phyloP scores from a whole-genome alignment of 2,329 filamentous ascomycete genomes.

The Colletotrichum tabaci region DNA sequence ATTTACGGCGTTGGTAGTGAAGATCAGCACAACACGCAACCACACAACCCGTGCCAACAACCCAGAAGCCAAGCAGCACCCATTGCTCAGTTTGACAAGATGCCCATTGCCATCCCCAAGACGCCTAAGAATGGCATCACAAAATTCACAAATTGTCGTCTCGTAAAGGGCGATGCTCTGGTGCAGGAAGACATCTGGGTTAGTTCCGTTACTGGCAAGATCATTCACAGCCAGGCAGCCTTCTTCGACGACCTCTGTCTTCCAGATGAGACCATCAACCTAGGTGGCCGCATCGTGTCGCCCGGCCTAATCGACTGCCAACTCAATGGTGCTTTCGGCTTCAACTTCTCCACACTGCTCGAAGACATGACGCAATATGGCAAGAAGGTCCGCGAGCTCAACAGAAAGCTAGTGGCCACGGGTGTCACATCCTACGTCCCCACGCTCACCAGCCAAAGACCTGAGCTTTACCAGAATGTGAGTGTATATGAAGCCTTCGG shows the following conservation, averaged over 20 bases:
- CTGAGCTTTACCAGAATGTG: slow-evolving; percentile 86
- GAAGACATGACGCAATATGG: slow-evolving; percentile 78
- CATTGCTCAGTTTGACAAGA: slow-evolving; percentile 51
- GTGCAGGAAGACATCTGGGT: slow-evolving; percentile 90
- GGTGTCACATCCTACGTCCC: slow-evolving; percentile 92
- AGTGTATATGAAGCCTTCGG: slow-evolving; percentile 6
- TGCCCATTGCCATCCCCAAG: slow-evolving; percentile 63
- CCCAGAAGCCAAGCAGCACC: slow-evolving; percentile 43
- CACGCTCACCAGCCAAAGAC: slow-evolving; percentile 84
- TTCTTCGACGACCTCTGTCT: slow-evolving; percentile 79
- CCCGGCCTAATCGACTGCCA: slow-evolving; percentile 93
- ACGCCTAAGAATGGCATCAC: slow-evolving; percentile 73
- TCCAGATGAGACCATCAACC: slow-evolving; percentile 83
- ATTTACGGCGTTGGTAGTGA: slow-evolving; percentile 40
- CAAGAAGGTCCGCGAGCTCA: slow-evolving; percentile 80
- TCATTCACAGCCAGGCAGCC: slow-evolving; percentile 77
- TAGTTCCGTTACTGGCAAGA: slow-evolving; percentile 84
- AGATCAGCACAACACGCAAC: slow-evolving; percentile 12
- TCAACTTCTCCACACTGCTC: slow-evolving; percentile 90
- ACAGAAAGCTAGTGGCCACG: slow-evolving; percentile 79
- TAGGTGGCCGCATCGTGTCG: slow-evolving; percentile 85
- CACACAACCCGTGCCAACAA: not conserved
- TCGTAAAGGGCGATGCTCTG: slow-evolving; percentile 78
- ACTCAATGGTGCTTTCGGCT: slow-evolving; percentile 92
- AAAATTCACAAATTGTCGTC: slow-evolving; percentile 90